Base-by-base conservation (phyloP, 495 filamentous ascomycete species). In the Daldinia loculata region DNA sequence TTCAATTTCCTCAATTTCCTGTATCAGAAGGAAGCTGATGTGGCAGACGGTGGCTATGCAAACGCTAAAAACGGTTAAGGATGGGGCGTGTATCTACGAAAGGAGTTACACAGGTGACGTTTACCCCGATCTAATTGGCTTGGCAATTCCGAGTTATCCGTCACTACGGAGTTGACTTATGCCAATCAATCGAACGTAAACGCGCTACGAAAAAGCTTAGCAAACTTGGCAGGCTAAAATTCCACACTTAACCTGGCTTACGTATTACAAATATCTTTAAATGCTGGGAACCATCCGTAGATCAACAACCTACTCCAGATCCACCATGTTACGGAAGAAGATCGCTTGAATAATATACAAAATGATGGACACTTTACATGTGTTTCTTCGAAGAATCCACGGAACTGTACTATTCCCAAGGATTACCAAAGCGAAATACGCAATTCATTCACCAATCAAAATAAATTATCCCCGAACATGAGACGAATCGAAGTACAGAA, bases 1-100 rank as follows among this genome's bases (percentile, higher is more conserved):
- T 72, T 68, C 65, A 65, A 63, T 68, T 65, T 68, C 70, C 70
- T 68, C 65, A 65, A 63, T 68, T 65, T 68, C 70, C 70, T 51
- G 56, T 63, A 68, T 68, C 48, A 72, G 70, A 61, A 65, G 56
- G 60, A 61, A 64, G 64, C 60, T 68, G 39, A 72, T 64, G 70
- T 61, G 65, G 69, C 60, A 55, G 43, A 48, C 4, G 27, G 69
- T 72, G 69, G 70, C 70, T 72, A 68, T 72, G 70, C 60, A 34
- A 36, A 45, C 62, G 27, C 38, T 56, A 14, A 30, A 48, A 22
- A 24, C 6, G 43, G 14, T n/a, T 11, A 29, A 15, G 26, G 15
- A 36, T 32, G 15, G 30, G 27, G 26, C 30, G 17, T 19, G 30
- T 36, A 30, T 15, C 15, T 53, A 56, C 6, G 2, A 36, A 52